These are phyloP conservation scores for Rosa chinensis DNA, from an alignment of 306 rosid genomes.

Conservation along the genomic window DNA sequence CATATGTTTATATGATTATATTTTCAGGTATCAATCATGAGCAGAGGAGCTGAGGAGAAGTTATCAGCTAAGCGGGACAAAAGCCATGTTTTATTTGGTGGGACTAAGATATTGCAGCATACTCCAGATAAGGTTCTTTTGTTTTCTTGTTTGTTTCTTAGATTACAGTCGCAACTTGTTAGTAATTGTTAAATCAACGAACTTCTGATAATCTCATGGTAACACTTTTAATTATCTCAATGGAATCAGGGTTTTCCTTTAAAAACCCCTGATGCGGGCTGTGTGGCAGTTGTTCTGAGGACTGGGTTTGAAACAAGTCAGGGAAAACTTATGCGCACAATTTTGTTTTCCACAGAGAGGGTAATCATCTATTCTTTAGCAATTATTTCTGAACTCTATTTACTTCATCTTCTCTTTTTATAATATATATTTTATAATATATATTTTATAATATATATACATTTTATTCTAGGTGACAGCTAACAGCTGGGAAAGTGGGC, in stretches of 20 bases:
- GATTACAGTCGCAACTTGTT: background rate
- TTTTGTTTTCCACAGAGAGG: slow-evolving; percentile 96
- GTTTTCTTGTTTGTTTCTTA: background rate
- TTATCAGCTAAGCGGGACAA: slow-evolving; percentile 84
- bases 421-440: background rate
- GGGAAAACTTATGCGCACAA: slow-evolving; percentile 98
- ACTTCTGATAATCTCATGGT: slow-evolving; percentile 14
- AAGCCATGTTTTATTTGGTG: slow-evolving; percentile 88
- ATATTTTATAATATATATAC: too few relatives aligned
- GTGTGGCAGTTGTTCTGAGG: slow-evolving; percentile 91
- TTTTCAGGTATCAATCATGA: slow-evolving; percentile 69
- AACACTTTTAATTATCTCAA: slow-evolving; percentile 25
- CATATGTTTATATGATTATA: background rate
- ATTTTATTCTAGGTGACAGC: slow-evolving; percentile 75
- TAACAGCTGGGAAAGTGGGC: slow-evolving; percentile 99
- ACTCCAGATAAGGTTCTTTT: slow-evolving; percentile 81
- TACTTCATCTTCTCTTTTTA: background rate
- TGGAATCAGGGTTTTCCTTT: slow-evolving; percentile 76
- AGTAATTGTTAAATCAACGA: background rate
- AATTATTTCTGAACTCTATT: background rate
- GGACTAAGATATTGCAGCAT: slow-evolving; percentile 98
- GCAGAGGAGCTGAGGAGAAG: slow-evolving; percentile 73
- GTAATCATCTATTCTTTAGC: slow-evolving; percentile 46
- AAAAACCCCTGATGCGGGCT: slow-evolving; percentile 96
- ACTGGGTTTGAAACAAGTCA: slow-evolving; percentile 99